A percentile compares a stretch with the other conserved stretches of the same genome.
Evolutionary conservation across 768 basidiomycete species (phyloP).

Genomic region (Lactifluus echinatus): DNA sequence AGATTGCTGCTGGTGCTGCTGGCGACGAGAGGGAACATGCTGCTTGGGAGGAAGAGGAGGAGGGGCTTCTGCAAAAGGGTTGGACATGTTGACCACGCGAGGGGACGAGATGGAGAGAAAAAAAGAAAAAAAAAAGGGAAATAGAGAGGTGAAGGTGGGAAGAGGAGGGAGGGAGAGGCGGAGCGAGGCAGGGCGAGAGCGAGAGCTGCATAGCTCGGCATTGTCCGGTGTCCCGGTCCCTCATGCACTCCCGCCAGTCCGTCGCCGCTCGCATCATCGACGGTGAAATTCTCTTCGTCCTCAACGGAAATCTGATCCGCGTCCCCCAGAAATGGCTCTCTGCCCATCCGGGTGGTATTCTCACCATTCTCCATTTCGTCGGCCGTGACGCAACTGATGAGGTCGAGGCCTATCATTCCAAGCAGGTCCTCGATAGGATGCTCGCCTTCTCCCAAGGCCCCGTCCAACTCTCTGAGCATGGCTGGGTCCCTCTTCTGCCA

Average conservation of each 20-base stretch:
- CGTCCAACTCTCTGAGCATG: constrained; percentile 43
- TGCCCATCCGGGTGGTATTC: constrained; percentile 81
- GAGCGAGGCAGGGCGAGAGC: not conserved
- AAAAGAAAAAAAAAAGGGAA: not conserved
- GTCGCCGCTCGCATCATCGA: constrained; percentile 63
- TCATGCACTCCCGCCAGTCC: constrained; percentile 33
- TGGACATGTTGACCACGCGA: constrained; percentile 14
- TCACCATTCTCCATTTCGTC: constrained; percentile 89
- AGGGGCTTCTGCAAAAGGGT: constrained; percentile 20
- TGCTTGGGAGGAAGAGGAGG: constrained; percentile 31
- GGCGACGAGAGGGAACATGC: constrained; percentile 17
- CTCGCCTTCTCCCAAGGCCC: constrained; percentile 59
- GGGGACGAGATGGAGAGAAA: not conserved
- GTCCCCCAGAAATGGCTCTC: constrained; percentile 72
- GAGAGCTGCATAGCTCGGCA: not conserved
- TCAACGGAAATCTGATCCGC: constrained; percentile 51
- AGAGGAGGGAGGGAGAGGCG: not conserved
- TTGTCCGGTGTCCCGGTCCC: not conserved
- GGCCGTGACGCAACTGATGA: constrained; percentile 94
- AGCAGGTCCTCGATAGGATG: constrained; percentile 47
- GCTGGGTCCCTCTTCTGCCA: constrained; percentile 75
- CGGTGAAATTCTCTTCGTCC: constrained; percentile 72
- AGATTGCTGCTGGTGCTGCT: constrained; percentile 5
- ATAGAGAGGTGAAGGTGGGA: not conserved
- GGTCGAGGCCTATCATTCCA: constrained; percentile 83